phyloP scores from a whole-genome alignment of 192 early-diverging fungal species.

The Obelidium mucronatum region DNA sequence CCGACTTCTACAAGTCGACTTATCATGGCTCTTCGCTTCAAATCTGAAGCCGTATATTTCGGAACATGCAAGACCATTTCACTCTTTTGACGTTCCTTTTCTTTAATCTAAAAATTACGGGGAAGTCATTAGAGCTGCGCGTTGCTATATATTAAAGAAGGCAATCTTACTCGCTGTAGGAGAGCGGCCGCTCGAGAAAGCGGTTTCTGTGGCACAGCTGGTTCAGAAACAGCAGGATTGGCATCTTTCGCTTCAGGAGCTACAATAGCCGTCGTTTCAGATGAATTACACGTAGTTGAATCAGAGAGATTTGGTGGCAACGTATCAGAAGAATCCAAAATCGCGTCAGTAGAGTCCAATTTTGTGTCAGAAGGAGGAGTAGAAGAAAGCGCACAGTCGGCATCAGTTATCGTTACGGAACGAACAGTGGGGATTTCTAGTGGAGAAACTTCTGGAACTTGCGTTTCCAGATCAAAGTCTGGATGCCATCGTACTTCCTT shows the following conservation, averaged over 20 bases:
- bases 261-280: neutral
- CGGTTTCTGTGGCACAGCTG: neutral
- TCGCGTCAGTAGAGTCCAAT: neutral
- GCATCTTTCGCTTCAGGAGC: neutral
- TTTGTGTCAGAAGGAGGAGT: neutral
- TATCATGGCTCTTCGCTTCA: conserved; percentile 43
- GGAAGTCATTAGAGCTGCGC: neutral
- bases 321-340: neutral
- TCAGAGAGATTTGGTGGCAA: neutral
- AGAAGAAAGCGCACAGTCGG: neutral
- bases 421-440: neutral
- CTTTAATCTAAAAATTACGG: conserved; percentile 33
- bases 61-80: conserved; percentile 25
- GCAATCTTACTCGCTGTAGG: conserved; percentile 34
- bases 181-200: conserved; percentile 29
- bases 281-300: neutral
- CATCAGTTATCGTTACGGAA: neutral
- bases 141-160: neutral
- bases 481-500: conserved; percentile 40
- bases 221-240: neutral
- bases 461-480: conserved; percentile 34
- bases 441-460: conserved; percentile 35
- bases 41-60: conserved; percentile 34
- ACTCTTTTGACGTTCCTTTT: conserved; percentile 33
- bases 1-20: conserved; percentile 37